These are phyloP conservation scores for Rubia balearica DNA, from an alignment of 305 asterid genomes.

Conservation along the genomic window DNA sequence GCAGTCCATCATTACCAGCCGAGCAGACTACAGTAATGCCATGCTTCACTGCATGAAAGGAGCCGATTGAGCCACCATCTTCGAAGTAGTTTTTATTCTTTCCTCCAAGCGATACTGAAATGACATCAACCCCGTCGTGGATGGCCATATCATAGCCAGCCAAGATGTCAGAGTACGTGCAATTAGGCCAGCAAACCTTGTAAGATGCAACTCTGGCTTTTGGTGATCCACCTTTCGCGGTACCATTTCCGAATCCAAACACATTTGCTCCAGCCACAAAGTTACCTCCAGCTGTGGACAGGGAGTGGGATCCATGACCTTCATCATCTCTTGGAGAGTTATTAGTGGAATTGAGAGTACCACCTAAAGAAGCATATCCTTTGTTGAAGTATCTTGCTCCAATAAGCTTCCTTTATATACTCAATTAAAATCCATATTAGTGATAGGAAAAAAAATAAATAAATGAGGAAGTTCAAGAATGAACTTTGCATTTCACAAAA, in stretches of 20 bases:
- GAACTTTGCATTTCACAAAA: background rate
- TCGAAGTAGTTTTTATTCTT: slow-evolving; percentile 48
- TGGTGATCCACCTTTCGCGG: slow-evolving; percentile 96
- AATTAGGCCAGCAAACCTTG: slow-evolving; percentile 82
- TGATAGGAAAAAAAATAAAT: background rate
- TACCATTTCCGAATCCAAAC: slow-evolving; percentile 76
- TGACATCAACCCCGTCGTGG: slow-evolving; percentile 82
- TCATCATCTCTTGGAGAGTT: slow-evolving; percentile 61
- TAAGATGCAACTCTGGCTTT: slow-evolving; percentile 86
- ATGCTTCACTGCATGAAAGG: slow-evolving; percentile 74
- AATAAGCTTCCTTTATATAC: slow-evolving; percentile 56
- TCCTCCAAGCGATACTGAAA: slow-evolving; percentile 85
- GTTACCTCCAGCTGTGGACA: slow-evolving; percentile 90
- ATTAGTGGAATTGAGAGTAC: slow-evolving; percentile 57
- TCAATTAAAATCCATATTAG: background rate
- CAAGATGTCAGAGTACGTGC: slow-evolving; percentile 75
- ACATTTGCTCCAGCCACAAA: slow-evolving; percentile 59
- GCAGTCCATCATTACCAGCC: slow-evolving; percentile 87
- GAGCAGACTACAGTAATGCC: slow-evolving; percentile 79
- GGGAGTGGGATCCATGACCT: slow-evolving; percentile 94
- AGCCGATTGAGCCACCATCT: slow-evolving; percentile 77
- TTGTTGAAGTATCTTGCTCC: slow-evolving; percentile 90
- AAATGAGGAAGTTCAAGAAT: background rate
- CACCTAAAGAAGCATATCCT: slow-evolving; percentile 57
- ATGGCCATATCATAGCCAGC: slow-evolving; percentile 82